These are phyloP conservation scores for Tremellales sp. DNA, from an alignment of 1,284 basidiomycete species.

Conservation along the genomic window DNA sequence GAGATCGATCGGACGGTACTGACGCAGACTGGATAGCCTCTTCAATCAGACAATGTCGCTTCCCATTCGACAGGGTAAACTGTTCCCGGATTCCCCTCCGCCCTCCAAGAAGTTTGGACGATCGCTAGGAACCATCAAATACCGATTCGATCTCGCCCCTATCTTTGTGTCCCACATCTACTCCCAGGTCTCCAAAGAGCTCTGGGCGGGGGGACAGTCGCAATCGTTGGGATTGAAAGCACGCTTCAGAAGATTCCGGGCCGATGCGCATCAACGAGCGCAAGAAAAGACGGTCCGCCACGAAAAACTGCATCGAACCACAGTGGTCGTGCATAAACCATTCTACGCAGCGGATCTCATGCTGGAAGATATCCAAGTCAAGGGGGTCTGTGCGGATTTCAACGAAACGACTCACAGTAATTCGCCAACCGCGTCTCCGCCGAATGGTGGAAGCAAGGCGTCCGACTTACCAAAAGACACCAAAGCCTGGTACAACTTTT, in stretches of 20 bases:
- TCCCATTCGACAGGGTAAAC: constrained; percentile 79
- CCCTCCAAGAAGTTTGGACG: constrained; percentile 85
- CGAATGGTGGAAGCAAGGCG: constrained; percentile 15
- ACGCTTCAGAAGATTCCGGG: constrained; percentile 72
- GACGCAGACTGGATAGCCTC: constrained; percentile 47
- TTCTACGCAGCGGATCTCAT: constrained; percentile 91
- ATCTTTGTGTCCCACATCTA: constrained; percentile 87
- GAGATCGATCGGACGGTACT: no score
- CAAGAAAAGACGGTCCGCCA: constrained; percentile 58
- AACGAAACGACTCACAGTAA: constrained; percentile 56
- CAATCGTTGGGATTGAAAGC: constrained; percentile 73
- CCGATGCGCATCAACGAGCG: constrained; percentile 89
- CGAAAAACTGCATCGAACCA: constrained; percentile 39
- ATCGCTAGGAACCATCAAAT: constrained; percentile 89
- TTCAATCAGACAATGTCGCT: constrained; percentile 77
- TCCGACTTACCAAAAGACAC: constrained; percentile 28
- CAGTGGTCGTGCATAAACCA: constrained; percentile 61
- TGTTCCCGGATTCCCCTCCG: constrained; percentile 67
- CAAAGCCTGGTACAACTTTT: constrained; percentile 68
- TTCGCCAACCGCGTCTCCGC: no score
- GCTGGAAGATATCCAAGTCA: constrained; percentile 71
- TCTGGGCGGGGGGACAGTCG: constrained; percentile 75
- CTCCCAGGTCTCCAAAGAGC: constrained; percentile 66
- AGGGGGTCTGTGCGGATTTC: constrained; percentile 75
- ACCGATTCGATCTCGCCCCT: constrained; percentile 72